Percentiles rank a stretch among this genome's conserved stretches.
Conservation (phyloP, 768 basidiomycete species). For the Pisolithus albus region DNA sequence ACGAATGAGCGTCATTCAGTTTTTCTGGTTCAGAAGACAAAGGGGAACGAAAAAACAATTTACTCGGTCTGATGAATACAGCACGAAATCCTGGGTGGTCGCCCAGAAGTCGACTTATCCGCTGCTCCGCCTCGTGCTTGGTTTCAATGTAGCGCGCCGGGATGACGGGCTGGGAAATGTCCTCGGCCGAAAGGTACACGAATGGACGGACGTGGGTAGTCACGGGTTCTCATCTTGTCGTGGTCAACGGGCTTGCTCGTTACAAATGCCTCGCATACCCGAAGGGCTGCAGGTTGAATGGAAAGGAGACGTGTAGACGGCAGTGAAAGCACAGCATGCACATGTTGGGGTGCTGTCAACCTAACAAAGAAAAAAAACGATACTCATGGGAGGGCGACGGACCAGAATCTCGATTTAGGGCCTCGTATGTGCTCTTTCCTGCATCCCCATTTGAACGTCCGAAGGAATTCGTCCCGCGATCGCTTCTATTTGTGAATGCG, state of each 20-base stretch:
- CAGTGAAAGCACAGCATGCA: background rate
- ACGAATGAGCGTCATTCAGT: constrained; percentile 9
- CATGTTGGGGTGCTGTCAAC: constrained; percentile 3
- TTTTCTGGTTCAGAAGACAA: constrained; percentile 3
- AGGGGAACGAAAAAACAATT: constrained; percentile 3
- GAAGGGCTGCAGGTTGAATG: constrained; percentile 43
- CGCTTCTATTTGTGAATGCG: constrained; percentile 38
- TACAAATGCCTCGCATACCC: constrained; percentile 73
- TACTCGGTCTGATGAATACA: constrained; percentile 87
- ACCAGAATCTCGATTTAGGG: constrained; percentile 89
- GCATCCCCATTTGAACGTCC: constrained; percentile 30
- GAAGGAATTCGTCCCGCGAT: constrained; percentile 46
- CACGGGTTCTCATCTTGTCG: constrained; percentile 9
- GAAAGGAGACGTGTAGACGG: constrained; percentile 8
- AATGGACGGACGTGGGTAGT: constrained; percentile 51
- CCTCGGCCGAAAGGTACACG: constrained; percentile 90
- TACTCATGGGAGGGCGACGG: constrained; percentile 22
- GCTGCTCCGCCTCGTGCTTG: constrained; percentile 85
- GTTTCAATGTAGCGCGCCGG: constrained; percentile 83
- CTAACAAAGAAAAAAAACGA: background rate
- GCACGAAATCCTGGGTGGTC: constrained; percentile 47
- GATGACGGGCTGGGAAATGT: constrained; percentile 78
- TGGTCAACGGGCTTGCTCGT: constrained; percentile 31
- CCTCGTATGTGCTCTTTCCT: constrained; percentile 54
- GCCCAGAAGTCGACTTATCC: constrained; percentile 50